Evolutionary conservation across 2,329 filamentous ascomycete genomes (phyloP).

Genomic region (Lasiodiplodia sp.): DNA sequence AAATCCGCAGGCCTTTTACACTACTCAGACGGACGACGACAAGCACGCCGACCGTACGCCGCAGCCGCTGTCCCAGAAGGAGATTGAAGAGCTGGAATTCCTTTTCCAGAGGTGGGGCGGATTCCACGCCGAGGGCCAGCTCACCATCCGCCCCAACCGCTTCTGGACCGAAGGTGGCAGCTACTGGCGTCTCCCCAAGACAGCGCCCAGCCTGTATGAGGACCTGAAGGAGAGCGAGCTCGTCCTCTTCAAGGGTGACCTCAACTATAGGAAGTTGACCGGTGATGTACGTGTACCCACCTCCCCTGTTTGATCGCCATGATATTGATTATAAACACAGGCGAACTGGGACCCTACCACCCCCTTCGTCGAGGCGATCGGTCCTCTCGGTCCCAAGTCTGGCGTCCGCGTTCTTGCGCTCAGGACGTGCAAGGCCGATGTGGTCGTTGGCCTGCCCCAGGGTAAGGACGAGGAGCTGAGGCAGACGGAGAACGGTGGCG

Average conservation of each 20-base stretch:
- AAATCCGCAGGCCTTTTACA: slow-evolving; percentile 80
- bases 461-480: slow-evolving; percentile 85
- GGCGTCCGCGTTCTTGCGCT: slow-evolving; percentile 86
- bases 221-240: slow-evolving; percentile 85
- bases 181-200: slow-evolving; percentile 83
- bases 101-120: slow-evolving; percentile 83
- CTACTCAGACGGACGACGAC: slow-evolving; percentile 73
- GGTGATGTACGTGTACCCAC: slow-evolving; percentile 75
- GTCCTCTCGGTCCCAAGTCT: slow-evolving; percentile 81
- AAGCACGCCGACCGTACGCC: slow-evolving; percentile 62
- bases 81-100: slow-evolving; percentile 72
- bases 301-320: background rate
- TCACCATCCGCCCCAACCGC: slow-evolving; percentile 80
- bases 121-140: slow-evolving; percentile 82
- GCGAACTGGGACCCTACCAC: slow-evolving; percentile 86
- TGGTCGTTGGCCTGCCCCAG: slow-evolving; percentile 83
- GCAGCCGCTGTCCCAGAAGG: slow-evolving; percentile 69
- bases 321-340: slow-evolving; percentile 50
- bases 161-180: slow-evolving; percentile 92
- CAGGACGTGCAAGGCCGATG: slow-evolving; percentile 95
- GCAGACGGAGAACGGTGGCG: slow-evolving; percentile 72
- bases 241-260: slow-evolving; percentile 94
- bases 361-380: slow-evolving; percentile 82
- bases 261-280: slow-evolving; percentile 95
- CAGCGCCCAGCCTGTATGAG: slow-evolving; percentile 71